Conservation (phyloP, 139 green algal species). For the Zygnema cylindricum region DNA sequence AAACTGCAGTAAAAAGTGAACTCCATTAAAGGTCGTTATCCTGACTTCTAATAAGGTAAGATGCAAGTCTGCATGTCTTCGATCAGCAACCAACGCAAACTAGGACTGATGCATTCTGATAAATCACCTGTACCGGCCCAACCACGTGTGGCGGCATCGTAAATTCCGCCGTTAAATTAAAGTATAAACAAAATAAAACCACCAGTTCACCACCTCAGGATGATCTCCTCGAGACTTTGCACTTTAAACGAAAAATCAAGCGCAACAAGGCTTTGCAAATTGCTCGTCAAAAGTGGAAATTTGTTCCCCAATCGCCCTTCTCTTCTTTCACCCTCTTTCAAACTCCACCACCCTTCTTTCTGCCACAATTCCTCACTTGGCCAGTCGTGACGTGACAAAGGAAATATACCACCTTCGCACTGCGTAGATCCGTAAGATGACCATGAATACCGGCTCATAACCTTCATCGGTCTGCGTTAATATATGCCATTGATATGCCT, state of each 20-base stretch:
- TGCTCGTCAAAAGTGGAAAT: not conserved
- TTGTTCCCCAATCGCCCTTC: not conserved
- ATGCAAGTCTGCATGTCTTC: not conserved
- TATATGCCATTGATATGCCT: not conserved
- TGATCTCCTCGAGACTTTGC: too few relatives aligned
- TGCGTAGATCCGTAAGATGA: not conserved
- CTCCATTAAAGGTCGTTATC: not conserved
- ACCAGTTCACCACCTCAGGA: not conserved
- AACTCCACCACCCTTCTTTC: not conserved
- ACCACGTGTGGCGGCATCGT: not conserved
- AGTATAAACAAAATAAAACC: not conserved
- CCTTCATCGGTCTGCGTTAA: not conserved
- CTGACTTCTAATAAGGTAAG: not conserved
- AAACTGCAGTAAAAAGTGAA: not conserved
- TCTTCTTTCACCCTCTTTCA: not conserved
- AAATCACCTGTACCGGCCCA: not conserved
- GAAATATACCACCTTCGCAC: not conserved
- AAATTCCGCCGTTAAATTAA: not conserved
- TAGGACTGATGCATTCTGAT: not conserved
- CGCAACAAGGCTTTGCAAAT: not conserved
- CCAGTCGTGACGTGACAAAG: not conserved
- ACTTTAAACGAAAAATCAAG: too few relatives aligned
- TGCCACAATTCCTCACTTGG: too few relatives aligned
- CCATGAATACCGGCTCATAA: not conserved
- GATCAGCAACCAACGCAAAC: not conserved